Conservation (phyloP, 345 rosid genomes). For the Rhizophora mangle region DNA sequence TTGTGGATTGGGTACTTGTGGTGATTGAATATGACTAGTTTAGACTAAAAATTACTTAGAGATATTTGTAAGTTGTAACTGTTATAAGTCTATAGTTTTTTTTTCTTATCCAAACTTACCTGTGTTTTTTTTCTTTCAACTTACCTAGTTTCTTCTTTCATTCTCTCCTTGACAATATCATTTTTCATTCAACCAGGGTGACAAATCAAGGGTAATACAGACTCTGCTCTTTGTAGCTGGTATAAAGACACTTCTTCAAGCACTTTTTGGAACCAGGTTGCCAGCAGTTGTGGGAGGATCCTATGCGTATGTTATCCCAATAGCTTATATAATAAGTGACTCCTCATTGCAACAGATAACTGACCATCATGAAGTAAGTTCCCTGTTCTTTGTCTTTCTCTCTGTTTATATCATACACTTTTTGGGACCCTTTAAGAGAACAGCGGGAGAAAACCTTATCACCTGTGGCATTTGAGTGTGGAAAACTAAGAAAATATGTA, state of each 20-base stretch:
- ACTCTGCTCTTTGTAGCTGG: constrained; percentile 35
- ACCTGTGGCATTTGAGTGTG: neutral
- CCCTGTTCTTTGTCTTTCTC: neutral
- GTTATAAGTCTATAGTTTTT: neutral
- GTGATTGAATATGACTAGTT: neutral
- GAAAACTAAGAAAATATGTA: neutral
- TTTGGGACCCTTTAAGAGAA: neutral
- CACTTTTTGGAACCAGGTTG: constrained; percentile 35
- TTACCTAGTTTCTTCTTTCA: neutral
- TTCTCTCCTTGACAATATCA: neutral
- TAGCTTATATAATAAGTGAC: constrained; percentile 33
- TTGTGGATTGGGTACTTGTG: neutral
- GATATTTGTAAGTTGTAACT: neutral
- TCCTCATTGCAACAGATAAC: constrained; percentile 28
- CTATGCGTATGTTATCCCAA: constrained; percentile 29
- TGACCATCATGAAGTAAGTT: constrained; percentile 32
- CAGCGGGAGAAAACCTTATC: neutral
- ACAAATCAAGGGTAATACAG: constrained; percentile 31
- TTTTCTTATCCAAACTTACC: neutral
- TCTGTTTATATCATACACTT: neutral
- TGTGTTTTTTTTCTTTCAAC: neutral
- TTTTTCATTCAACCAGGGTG: constrained; percentile 21
- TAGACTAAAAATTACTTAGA: neutral
- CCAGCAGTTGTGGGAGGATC: constrained; percentile 36
- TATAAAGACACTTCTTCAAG: constrained; percentile 34